Base-by-base conservation (phyloP, 139 green algal genomes). In the Volvox africanus region DNA sequence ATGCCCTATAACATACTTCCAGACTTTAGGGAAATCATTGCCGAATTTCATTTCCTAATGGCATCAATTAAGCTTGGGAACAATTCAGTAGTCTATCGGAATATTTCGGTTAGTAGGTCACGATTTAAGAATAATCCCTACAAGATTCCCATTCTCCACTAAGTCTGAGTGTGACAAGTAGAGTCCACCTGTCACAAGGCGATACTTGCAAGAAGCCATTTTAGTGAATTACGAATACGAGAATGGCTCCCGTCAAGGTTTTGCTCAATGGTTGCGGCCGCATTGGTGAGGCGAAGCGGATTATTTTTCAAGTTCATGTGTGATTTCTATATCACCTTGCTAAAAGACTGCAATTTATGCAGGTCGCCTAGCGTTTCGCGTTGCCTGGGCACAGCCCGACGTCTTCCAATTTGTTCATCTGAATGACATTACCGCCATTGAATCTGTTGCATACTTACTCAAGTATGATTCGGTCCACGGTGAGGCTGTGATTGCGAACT, bases 391-490 rank as follows among this genome's bases (percentile, higher is more conserved):
- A 19, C 82, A 90, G 21, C 88, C 88, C 14, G 94, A 96, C 1
- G 67, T 71, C 11, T 96, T 96, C 76, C 80, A 97, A 78, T 87
- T 99, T n/a, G 96, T 97, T 32, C 92, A 96, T 36, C 89, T 98
- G 37, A 99, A 99, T 84, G 97, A 99, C 67, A 89, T 96, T 26
- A 91, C 93, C 0, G 88, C 92, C 0, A 91, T 95, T 0, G 96
- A 98, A 77, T 94, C 68, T 26, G 92, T 93, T 21, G 96, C 97
- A 13, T 99, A 99, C 92, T 93, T 99, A 1, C 89, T 97, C 28
- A 96, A 98, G 91, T 98, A 94, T 69, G 97, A 99, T 93, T 95
- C 81, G 14, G 96, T 97, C 22, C 96, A 98, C 80, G 96, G 95
- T 94, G 67, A 2, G 82, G 44, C 9, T 55, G 44, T 14, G 44